These are phyloP conservation scores for Zalaria obscura DNA, from an alignment of 2,329 filamentous ascomycete species.

Conservation along the genomic window DNA sequence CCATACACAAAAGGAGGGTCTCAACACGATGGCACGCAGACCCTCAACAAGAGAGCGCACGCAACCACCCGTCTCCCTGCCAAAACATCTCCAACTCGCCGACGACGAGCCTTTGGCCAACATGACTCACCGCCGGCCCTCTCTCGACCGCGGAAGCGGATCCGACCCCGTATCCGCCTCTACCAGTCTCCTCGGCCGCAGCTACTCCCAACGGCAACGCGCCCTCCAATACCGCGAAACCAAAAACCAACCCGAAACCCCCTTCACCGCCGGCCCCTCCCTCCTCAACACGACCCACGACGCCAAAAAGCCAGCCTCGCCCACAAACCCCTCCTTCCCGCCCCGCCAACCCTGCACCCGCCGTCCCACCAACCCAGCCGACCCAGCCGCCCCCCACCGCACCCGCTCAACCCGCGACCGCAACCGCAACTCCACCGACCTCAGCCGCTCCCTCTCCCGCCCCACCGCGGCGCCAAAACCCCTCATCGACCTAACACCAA, in stretches of 20 bases:
- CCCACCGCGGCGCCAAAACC: slow-evolving; percentile 36
- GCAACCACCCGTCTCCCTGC: slow-evolving; percentile 20
- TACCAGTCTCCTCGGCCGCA: slow-evolving; percentile 33
- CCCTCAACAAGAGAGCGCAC: slow-evolving; percentile 22
- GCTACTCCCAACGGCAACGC: slow-evolving; percentile 33
- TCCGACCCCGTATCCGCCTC: slow-evolving; percentile 30
- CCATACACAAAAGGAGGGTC: slow-evolving; percentile 6
- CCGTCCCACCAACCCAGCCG: slow-evolving; percentile 3
- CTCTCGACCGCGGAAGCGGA: slow-evolving; percentile 5
- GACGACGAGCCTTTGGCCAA: slow-evolving; percentile 22
- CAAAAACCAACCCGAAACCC: slow-evolving; percentile 14
- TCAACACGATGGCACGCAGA: slow-evolving; percentile 12
- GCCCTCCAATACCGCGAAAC: slow-evolving; percentile 23
- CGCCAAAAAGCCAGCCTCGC: not conserved
- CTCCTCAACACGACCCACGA: slow-evolving; percentile 33
- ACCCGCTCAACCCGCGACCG: slow-evolving; percentile 6
- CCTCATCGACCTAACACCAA: slow-evolving; percentile 52
- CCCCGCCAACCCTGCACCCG: slow-evolving; percentile 1
- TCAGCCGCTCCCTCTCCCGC: slow-evolving; percentile 32
- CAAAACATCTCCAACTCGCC: slow-evolving; percentile 11
- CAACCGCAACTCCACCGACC: slow-evolving; percentile 17
- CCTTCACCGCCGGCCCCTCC: slow-evolving; percentile 44
- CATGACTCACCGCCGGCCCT: slow-evolving; percentile 8
- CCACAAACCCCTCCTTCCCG: slow-evolving; percentile 1
- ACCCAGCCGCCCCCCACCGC: slow-evolving; percentile 10